phyloP scores from a whole-genome alignment of 2,329 filamentous ascomycete species.

The Lecanosticta acicola region DNA sequence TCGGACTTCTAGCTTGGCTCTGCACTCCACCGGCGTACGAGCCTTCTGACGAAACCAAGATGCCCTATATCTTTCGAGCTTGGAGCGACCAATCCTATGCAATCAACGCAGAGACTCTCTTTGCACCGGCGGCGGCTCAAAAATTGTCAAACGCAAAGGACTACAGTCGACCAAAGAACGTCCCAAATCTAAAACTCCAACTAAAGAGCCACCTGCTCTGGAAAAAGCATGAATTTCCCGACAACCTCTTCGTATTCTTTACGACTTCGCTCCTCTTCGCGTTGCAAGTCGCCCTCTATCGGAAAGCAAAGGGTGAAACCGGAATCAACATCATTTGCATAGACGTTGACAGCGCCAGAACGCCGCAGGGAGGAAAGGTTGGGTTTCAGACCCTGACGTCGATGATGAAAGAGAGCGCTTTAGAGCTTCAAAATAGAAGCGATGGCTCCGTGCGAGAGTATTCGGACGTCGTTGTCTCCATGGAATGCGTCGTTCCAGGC shows the following conservation, averaged over 20 bases:
- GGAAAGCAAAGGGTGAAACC: slow-evolving; percentile 1
- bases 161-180: not conserved
- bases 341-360: slow-evolving; percentile 1
- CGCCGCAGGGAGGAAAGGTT: not conserved
- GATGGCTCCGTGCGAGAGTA: slow-evolving; percentile 4
- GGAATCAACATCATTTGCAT: slow-evolving; percentile 9
- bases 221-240: slow-evolving; percentile 1
- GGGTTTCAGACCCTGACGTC: slow-evolving; percentile 3
- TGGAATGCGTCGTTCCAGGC: slow-evolving; percentile 6
- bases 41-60: not conserved
- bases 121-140: slow-evolving; percentile 6
- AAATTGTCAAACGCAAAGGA: not conserved
- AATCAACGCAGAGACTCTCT: slow-evolving; percentile 3
- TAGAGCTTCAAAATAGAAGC: not conserved
- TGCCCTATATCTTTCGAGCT: slow-evolving; percentile 9
- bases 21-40: too few species aligned
- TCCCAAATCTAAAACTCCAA: not conserved
- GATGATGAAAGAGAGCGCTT: slow-evolving; percentile 1
- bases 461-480: slow-evolving; percentile 5
- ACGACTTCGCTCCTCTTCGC: slow-evolving; percentile 13
- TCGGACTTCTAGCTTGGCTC: too few species aligned
- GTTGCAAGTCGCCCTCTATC: slow-evolving; percentile 4
- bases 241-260: slow-evolving; percentile 9
- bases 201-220: slow-evolving; percentile 6
- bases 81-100: slow-evolving; percentile 9